Conservation (phyloP, 495 filamentous ascomycete genomes). For the Parachaetomium inaequale region DNA sequence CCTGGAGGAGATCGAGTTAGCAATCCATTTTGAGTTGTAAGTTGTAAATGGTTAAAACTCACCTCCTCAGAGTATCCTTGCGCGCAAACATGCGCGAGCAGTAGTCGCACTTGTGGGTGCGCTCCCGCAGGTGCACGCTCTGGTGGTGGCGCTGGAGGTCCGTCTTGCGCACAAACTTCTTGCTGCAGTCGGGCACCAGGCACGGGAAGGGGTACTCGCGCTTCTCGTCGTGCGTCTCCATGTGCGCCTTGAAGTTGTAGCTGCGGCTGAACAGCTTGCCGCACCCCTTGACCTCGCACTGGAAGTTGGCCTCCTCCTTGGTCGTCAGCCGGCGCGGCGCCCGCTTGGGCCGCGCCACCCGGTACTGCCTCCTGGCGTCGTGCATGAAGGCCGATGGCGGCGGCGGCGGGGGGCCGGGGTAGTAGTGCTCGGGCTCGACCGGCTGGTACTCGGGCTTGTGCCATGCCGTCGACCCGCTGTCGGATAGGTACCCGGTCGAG, state of each 20-base stretch:
- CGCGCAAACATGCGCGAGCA: conserved; percentile 74
- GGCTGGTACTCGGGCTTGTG: conserved; percentile 47
- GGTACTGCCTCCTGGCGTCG: conserved; percentile 36
- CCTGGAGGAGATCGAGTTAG: conserved; percentile 37
- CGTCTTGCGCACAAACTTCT: conserved; percentile 77
- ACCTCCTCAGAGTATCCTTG: conserved; percentile 81
- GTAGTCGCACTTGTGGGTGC: conserved; percentile 65
- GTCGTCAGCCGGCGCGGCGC: conserved; percentile 60
- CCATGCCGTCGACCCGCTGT: conserved; percentile 47
- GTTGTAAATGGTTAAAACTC: conserved; percentile 20
- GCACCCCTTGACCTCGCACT: conserved; percentile 68
- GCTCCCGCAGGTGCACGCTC: conserved; percentile 76
- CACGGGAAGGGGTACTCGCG: conserved; percentile 69
- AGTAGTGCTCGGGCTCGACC: conserved; percentile 41
- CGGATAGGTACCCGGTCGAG: conserved; percentile 47
- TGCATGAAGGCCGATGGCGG: conserved; percentile 29
- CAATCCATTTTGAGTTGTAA: not conserved
- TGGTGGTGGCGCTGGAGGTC: conserved; percentile 79
- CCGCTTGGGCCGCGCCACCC: conserved; percentile 41
- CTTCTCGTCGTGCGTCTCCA: conserved; percentile 82
- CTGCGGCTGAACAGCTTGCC: conserved; percentile 77
- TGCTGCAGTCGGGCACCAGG: conserved; percentile 58
- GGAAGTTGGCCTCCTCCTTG: conserved; percentile 69
- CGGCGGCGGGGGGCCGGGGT: conserved; percentile 29
- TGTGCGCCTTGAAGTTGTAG: conserved; percentile 88